Evolutionary conservation across 177 flowering plant genomes (phyloP).

Genomic region (Vitis hybrid): DNA sequence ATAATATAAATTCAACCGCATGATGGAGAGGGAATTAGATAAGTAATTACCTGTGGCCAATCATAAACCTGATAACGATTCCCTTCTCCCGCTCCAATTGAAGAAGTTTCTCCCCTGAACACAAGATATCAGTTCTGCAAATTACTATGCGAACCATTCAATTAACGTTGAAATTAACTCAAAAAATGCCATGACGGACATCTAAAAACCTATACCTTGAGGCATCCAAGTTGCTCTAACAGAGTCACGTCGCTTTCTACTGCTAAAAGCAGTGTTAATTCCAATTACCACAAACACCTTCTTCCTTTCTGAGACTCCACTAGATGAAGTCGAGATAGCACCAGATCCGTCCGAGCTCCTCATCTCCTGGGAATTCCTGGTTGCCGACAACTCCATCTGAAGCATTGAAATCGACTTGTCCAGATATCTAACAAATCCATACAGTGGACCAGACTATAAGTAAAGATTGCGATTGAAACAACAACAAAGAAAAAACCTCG

Average conservation of each 20-base stretch:
- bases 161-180: background rate
- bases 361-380: constrained; percentile 48
- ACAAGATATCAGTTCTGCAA: background rate
- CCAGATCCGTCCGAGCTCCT: constrained; percentile 21
- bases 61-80: constrained; percentile 83
- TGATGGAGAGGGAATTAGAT: background rate
- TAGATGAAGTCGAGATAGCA: constrained; percentile 15
- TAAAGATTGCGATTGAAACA: background rate
- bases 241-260: constrained; percentile 94
- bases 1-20: background rate
- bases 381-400: constrained; percentile 77
- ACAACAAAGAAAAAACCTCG: background rate
- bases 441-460: background rate
- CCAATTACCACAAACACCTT: constrained; percentile 92
- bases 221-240: constrained; percentile 99
- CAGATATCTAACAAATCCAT: constrained; percentile 41
- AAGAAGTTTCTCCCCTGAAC: constrained; percentile 72
- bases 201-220: constrained; percentile 61
- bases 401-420: constrained; percentile 78
- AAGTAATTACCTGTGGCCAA: constrained; percentile 81
- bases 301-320: constrained; percentile 37
- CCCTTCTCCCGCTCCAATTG: constrained; percentile 87
- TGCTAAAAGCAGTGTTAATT: constrained; percentile 96
- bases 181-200: too few relatives aligned
- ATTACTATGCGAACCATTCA: background rate